These are phyloP conservation scores for Leccinum pachyderme DNA, from an alignment of 1,284 basidiomycete genomes.

Conservation along the genomic window DNA sequence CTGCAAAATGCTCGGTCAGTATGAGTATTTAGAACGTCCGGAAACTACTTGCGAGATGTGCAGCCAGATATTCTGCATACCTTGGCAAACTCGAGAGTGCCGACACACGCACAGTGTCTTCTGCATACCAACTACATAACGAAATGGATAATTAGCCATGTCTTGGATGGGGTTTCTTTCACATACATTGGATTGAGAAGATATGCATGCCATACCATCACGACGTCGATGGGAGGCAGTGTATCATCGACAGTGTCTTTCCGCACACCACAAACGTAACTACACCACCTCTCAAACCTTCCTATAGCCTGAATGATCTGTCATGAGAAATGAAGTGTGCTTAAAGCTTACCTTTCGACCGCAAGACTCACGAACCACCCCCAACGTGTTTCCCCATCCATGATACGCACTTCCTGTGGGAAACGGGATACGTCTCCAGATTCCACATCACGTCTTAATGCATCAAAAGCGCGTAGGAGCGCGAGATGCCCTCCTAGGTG, in stretches of 20 bases:
- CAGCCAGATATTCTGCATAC: conserved; percentile 14
- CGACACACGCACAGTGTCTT: conserved; percentile 26
- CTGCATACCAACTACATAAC: conserved; percentile 34
- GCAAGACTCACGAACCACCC: conserved; percentile 30
- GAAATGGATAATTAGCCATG: background rate
- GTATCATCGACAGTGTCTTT: background rate
- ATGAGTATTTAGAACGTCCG: background rate
- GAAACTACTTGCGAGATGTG: conserved; percentile 10
- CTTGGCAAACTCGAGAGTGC: conserved; percentile 7
- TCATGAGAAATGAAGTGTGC: background rate
- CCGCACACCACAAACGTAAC: background rate
- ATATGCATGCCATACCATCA: conserved; percentile 49
- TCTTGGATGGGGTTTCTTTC: background rate
- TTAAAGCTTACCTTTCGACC: conserved; percentile 24
- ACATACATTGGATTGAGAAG: conserved; percentile 41
- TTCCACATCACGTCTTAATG: conserved; percentile 8
- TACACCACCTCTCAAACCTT: conserved; percentile 25
- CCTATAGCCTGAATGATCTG: background rate
- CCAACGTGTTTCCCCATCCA: conserved; percentile 28
- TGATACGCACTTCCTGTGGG: conserved; percentile 11
- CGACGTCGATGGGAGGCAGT: conserved; percentile 42
- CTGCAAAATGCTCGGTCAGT: background rate
- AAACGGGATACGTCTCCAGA: conserved; percentile 5
- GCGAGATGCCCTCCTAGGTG: conserved; percentile 16
- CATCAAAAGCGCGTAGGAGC: conserved; percentile 12